Base-by-base conservation (phyloP, 176 grass and related monocot genomes). In the Phoenix roebelenii region DNA sequence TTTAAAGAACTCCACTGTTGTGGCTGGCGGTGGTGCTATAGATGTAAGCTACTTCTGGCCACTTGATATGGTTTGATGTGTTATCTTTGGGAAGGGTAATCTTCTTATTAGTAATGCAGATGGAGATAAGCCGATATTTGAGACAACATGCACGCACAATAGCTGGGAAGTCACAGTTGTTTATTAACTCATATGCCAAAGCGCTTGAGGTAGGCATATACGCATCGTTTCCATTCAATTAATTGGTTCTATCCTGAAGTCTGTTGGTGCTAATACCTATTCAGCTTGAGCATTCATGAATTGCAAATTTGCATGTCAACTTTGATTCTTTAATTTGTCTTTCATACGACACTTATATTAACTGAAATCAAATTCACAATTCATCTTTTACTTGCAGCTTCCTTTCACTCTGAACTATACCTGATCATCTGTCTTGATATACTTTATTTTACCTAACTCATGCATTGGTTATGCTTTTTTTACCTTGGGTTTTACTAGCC, bases 121-220 rank as follows among this genome's bases (percentile, higher is more conserved):
- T 97, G 92, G 92, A 91, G 68, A 62, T 97, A 85, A 97, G 87
- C 81, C 85, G 85, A 44, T 76, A 78, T 59, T 79, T 91, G 50
- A 85, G 87, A 57, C 81, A 78, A 32, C 87, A 97, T 67, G 84
- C 87, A 2, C 75, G 84, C 29, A 92, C 73, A 3, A 88, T 98
- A 72, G 87, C 81, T 32, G 93, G 87, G 52, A 98, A 92, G 67
- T 91, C 93, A 52, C 93, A 98, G 25, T 73, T 98, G 59, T 98
- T 98, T 74, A 83, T 88, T 61, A 91, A 97, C 80, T 89, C 87
- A 16, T 97, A 75, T 73, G 87, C 87, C 26, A 97, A 97, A 83
- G 92, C 92, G 63, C 92, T 97, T 25, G 92, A 91, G 92, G 92
- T 91, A 80, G 23, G 57, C 65, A 49, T 35, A 44, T 44, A 14